Evolutionary conservation across 2,329 filamentous ascomycete genomes (phyloP).

Genomic region (Epichloe sp.): DNA sequence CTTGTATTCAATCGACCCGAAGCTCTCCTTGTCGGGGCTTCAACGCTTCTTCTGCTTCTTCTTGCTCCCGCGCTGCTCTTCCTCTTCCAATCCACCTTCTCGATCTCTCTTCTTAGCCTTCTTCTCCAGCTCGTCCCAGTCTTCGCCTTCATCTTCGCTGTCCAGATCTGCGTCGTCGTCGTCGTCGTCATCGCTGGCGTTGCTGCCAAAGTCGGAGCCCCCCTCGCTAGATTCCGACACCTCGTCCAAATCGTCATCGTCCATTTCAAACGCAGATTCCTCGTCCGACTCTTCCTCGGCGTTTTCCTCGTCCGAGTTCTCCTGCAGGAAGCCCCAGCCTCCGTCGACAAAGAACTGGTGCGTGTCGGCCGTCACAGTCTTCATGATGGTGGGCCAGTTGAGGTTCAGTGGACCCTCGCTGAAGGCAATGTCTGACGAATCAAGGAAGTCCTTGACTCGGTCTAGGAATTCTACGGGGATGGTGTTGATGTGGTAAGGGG

Average conservation of each 20-base stretch:
- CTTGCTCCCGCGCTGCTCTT: constrained; percentile 53
- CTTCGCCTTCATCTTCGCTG: constrained; percentile 67
- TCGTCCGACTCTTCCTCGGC: constrained; percentile 69
- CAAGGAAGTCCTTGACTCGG: constrained; percentile 93
- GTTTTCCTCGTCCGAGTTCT: constrained; percentile 77
- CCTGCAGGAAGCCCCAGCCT: constrained; percentile 84
- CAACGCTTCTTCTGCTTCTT: constrained; percentile 36
- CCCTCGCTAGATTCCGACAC: constrained; percentile 65
- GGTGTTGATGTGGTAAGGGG: constrained; percentile 91
- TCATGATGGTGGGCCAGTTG: constrained; percentile 99
- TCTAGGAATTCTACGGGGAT: constrained; percentile 93
- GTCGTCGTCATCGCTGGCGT: constrained; percentile 72
- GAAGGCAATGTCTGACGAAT: constrained; percentile 89
- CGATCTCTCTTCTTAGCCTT: constrained; percentile 80
- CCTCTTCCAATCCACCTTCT: constrained; percentile 36
- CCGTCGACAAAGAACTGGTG: constrained; percentile 93
- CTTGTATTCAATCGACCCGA: too few relatives aligned
- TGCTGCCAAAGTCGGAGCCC: constrained; percentile 86
- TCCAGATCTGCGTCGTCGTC: constrained; percentile 47
- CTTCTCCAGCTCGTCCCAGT: constrained; percentile 89
- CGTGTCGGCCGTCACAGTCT: constrained; percentile 87
- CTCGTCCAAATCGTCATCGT: constrained; percentile 74
- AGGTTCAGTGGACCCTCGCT: constrained; percentile 91
- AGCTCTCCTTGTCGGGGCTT: not conserved
- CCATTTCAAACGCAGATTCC: constrained; percentile 85